A percentile compares a stretch with the other conserved stretches of the same genome.
phyloP scores from a whole-genome alignment of 208 protist species.

The Willaertia magna region DNA sequence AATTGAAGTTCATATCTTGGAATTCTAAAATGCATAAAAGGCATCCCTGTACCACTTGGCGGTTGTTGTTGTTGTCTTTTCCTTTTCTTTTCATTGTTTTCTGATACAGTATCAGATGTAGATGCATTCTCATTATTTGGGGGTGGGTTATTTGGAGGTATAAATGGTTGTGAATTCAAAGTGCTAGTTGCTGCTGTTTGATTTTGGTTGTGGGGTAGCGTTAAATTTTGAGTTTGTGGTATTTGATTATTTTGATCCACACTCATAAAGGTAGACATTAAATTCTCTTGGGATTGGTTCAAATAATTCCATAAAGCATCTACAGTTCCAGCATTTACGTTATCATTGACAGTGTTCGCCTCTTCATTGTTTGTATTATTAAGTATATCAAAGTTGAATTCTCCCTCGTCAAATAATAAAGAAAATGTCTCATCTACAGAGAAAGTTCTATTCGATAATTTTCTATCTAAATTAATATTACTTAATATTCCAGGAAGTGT shows the following conservation, averaged over 20 bases:
- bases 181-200: no score
- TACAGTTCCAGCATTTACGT: no score
- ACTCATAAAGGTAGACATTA: not conserved
- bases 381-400: not conserved
- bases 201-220: no score
- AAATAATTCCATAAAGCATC: not conserved
- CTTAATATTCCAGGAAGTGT: not conserved
- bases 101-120: not conserved
- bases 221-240: no score
- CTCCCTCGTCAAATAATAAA: not conserved
- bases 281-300: no score
- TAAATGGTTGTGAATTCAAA: no score
- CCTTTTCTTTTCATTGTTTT: not conserved
- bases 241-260: no score
- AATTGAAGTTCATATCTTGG: constrained; percentile 14
- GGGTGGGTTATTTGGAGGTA: no score
- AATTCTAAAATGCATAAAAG: constrained; percentile 13
- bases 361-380: no score
- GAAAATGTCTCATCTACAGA: not conserved
- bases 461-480: no score
- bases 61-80: not conserved
- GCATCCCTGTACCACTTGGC: not conserved
- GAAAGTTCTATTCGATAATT: not conserved
- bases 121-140: no score
- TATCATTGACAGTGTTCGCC: no score